A percentile compares a stretch with the other conserved stretches of the same genome.
Conservation (phyloP, 2,329 filamentous ascomycete species). For the Trichoderma afroharzianum region DNA sequence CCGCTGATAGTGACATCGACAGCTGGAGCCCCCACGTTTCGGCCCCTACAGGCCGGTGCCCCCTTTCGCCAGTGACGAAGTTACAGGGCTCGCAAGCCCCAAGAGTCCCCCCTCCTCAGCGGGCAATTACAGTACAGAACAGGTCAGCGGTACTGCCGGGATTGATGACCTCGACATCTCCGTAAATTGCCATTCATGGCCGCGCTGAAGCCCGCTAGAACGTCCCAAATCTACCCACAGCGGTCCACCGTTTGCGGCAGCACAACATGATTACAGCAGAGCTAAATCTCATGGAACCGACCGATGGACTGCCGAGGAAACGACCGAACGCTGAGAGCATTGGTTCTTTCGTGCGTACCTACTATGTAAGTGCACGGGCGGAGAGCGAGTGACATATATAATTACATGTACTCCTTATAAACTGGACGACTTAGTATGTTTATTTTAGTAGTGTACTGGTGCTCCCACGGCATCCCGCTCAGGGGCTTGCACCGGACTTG, state of each 20-base stretch:
- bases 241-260: conserved; percentile 2
- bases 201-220: background rate
- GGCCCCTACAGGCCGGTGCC: background rate
- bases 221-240: background rate
- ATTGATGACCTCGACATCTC: background rate
- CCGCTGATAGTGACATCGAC: background rate
- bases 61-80: background rate
- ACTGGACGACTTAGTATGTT: background rate
- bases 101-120: background rate
- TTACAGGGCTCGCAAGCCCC: conserved; percentile 4
- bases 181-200: conserved; percentile 2
- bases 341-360: background rate
- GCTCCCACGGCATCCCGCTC: background rate
- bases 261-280: background rate
- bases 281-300: background rate
- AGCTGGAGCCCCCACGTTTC: conserved; percentile 11
- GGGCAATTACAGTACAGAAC: background rate
- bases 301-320: background rate
- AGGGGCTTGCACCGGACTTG: background rate
- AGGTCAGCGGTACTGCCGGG: background rate
- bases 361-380: background rate
- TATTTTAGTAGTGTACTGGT: background rate
- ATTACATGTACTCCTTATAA: background rate
- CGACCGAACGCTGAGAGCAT: background rate
- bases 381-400: background rate